Base-by-base conservation (phyloP, 164 flowering plant species). In the Magnolia sinica region DNA sequence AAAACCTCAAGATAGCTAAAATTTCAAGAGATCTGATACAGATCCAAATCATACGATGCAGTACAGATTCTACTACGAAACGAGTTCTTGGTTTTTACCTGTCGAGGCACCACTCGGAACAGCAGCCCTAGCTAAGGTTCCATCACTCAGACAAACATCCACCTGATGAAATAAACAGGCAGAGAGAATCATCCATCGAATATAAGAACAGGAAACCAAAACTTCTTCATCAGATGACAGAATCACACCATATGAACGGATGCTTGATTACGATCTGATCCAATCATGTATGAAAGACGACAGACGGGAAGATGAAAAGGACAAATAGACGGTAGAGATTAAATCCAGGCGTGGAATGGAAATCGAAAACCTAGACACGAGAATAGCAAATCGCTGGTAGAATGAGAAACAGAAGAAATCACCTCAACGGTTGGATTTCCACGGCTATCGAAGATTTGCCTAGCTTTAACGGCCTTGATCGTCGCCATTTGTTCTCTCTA, bases 91-190 rank as follows among this genome's bases (percentile, higher is more conserved):
- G 45, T 37, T 37, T 64, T 70, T 80, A 85, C 91, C 91, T 67
- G 92, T 88, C 1, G 92, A 89, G 23, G 89, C 91, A 73, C 92
- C 92, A 67, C 92, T 89, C 3, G 92, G 92, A 61, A 89, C 91
- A 58, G 92, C 92, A 80, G 91, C 92, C 81, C 91, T 86, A 6
- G 84, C 83, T 7, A 76, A 24, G n/a, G 79, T 80, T 27, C 91
- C 91, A 81, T 88, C 85, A 22, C 76, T 76, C 9, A 86, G 76
- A 31, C 19, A 50, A 67, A 85, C 24, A 78, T 89, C 91, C 73
- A 82, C 90, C 91, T 89, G 77, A 74, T 82, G 75, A 51, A 16
- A 51, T 22, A n/a, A 50, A 45, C 11, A 24, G 49, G 66, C 29
- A 49, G 8, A 9, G 19, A 63, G 18, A 45, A 73, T 45, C 66